phyloP scores from a whole-genome alignment of 2,329 filamentous ascomycete species.

The Pseudogymnoascus sp. region DNA sequence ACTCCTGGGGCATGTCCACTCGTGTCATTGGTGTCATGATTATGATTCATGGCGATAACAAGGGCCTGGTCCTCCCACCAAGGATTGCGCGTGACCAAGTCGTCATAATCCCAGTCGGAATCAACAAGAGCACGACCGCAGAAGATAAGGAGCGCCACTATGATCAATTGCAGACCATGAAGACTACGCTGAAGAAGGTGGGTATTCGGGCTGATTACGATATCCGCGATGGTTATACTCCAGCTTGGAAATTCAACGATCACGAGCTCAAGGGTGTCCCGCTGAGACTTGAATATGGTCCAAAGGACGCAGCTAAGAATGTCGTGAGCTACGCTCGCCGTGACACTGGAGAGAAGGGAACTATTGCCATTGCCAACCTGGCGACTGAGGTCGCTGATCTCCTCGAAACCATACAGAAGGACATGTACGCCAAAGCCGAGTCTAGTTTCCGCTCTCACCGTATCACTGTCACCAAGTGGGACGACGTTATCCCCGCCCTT shows the following conservation, averaged over 20 bases:
- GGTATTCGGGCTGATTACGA: slow-evolving; percentile 76
- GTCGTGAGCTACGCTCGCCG: slow-evolving; percentile 81
- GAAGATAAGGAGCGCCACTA: slow-evolving; percentile 73
- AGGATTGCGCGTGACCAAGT: slow-evolving; percentile 80
- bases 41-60: slow-evolving; percentile 95
- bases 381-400: slow-evolving; percentile 66
- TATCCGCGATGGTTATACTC: slow-evolving; percentile 80
- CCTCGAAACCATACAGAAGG: slow-evolving; percentile 81
- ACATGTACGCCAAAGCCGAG: slow-evolving; percentile 70
- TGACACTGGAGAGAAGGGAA: slow-evolving; percentile 77
- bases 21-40: slow-evolving; percentile 98
- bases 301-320: slow-evolving; percentile 81
- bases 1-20: slow-evolving; percentile 97
- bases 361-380: slow-evolving; percentile 68
- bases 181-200: slow-evolving; percentile 59
- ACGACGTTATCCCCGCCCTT: slow-evolving; percentile 80
- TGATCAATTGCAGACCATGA: slow-evolving; percentile 66
- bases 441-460: slow-evolving; percentile 72
- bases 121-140: slow-evolving; percentile 77
- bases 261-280: slow-evolving; percentile 97
- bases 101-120: slow-evolving; percentile 83
- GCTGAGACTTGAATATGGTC: slow-evolving; percentile 88
- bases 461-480: slow-evolving; percentile 76
- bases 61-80: slow-evolving; percentile 87
- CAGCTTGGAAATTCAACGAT: slow-evolving; percentile 98